Evolutionary conservation across 352 stramenopile genomes (phyloP).

Genomic region (Phytophthora europaea): DNA sequence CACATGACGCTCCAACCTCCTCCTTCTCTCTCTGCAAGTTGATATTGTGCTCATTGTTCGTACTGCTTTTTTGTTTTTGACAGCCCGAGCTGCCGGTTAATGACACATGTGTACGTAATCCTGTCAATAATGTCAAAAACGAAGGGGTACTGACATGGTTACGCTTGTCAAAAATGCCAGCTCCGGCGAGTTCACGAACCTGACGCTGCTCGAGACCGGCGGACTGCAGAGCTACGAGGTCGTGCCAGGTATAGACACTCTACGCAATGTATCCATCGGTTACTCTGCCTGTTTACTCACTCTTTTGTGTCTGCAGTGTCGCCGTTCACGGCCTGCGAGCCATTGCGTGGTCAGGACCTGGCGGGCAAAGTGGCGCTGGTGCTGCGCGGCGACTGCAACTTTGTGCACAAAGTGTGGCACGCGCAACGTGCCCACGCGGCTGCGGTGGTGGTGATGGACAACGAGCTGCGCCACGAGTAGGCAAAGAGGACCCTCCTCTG

Average conservation of each 20-base stretch:
- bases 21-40: background rate
- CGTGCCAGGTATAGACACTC: constrained; percentile 43
- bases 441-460: constrained; percentile 84
- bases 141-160: background rate
- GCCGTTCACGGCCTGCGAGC: constrained; percentile 74
- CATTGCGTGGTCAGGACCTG: constrained; percentile 56
- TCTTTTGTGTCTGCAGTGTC: constrained; percentile 36
- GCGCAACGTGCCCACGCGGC: constrained; percentile 70
- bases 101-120: constrained; percentile 77
- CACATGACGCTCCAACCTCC: background rate
- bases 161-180: constrained; percentile 26
- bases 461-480: constrained; percentile 63
- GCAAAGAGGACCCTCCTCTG: background rate
- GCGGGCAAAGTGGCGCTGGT: constrained; percentile 78
- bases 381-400: constrained; percentile 77
- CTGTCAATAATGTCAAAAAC: background rate
- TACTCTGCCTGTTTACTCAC: background rate
- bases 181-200: constrained; percentile 81
- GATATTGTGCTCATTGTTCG: constrained; percentile 12
- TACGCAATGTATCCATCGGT: background rate
- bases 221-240: constrained; percentile 47
- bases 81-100: constrained; percentile 61
- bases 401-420: constrained; percentile 68
- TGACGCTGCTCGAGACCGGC: constrained; percentile 49
- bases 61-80: constrained; percentile 10